phyloP scores from a whole-genome alignment of 176 grass and related monocot genomes.

The Juncus inflexus region DNA sequence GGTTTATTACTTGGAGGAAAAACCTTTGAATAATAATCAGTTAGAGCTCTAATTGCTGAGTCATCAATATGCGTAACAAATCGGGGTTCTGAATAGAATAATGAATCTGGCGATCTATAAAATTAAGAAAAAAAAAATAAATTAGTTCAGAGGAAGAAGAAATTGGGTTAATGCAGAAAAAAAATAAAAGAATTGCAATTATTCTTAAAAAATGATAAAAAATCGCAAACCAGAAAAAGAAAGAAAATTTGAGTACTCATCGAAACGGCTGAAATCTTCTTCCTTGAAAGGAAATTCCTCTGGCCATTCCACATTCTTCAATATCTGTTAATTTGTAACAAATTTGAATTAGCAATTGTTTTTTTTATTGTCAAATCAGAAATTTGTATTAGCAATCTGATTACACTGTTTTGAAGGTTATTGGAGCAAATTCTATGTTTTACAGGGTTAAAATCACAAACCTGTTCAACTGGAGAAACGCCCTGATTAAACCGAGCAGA shows the following conservation, averaged over 20 bases:
- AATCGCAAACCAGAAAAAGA: slow-evolving; percentile 23
- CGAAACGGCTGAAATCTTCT: slow-evolving; percentile 88
- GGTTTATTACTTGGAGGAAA: slow-evolving; percentile 76
- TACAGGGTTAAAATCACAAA: slow-evolving; percentile 5
- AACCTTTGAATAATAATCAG: slow-evolving; percentile 74
- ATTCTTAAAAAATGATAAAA: slow-evolving; percentile 3
- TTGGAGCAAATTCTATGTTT: no score
- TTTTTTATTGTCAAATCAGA: no score
- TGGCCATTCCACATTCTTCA: slow-evolving; percentile 88
- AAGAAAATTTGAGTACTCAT: slow-evolving; percentile 49
- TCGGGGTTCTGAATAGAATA: slow-evolving; percentile 83
- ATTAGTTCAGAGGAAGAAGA: background rate
- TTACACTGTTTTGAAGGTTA: no score
- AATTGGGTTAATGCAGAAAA: background rate
- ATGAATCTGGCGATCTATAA: slow-evolving; percentile 58
- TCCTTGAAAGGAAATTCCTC: slow-evolving; percentile 90
- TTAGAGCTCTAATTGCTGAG: slow-evolving; percentile 67
- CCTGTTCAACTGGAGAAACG: slow-evolving; percentile 81
- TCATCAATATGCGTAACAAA: slow-evolving; percentile 97
- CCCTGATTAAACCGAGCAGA: slow-evolving; percentile 57
- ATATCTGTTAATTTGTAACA: slow-evolving; percentile 39
- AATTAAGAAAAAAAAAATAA: background rate
- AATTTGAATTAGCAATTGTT: background rate
- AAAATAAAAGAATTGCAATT: background rate
- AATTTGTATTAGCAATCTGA: no score